Evolutionary conservation across 768 basidiomycete genomes (phyloP), one percentile per base, ranked within the genome.

Genomic region (Mrakia gelida): DNA sequence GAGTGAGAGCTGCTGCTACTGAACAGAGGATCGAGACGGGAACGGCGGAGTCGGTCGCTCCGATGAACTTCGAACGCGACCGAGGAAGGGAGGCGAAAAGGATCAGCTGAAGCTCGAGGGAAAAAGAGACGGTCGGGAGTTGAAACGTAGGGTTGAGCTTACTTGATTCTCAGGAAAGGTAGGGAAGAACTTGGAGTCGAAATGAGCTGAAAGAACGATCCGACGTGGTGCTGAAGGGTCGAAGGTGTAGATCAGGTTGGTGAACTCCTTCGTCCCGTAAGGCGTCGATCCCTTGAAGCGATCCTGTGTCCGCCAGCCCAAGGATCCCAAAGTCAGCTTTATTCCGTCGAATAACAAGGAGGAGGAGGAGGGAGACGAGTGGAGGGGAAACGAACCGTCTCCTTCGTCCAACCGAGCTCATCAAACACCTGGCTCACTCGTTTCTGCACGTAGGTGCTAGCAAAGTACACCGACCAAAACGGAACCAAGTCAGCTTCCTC

Each of bases 11-110:
- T 84, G 95, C 92, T 0, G 95, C 97, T 23, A 98, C 86, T 84
- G 98, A 95, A 41, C 98, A 88, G 86, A 99, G 88, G 85, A 98
- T 91, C 6, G 95, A 94, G 80, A 95, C 98, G 3, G 97, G 91
- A 49, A 93, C 94, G 9, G 95, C 97, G 0, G 95, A 97, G 83
- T 99, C 97, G 15, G 95, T 98, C 13, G 97, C 97, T 49, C 97
- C 97, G 82, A 99, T 86, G 83, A 99, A 99, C 93, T 98, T 85
- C 30, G 30, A 49, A 49, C 13, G 45, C 18, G 18, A 34, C 7
- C 26, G 43, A 23, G 71, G 18, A 45, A 72, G 26, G 11, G 38
- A 72, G 23, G 9, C 6, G 71, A 8, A n/a, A n/a, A 28, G 30
- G 43, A 1, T 71, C 38, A 43, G n/a, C 26, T 26, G 15, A 3